Percentiles rank a stretch among this genome's conserved stretches.
phyloP scores from a whole-genome alignment of 106 monocot genomes.

The Dioscorea zingiberensis region DNA sequence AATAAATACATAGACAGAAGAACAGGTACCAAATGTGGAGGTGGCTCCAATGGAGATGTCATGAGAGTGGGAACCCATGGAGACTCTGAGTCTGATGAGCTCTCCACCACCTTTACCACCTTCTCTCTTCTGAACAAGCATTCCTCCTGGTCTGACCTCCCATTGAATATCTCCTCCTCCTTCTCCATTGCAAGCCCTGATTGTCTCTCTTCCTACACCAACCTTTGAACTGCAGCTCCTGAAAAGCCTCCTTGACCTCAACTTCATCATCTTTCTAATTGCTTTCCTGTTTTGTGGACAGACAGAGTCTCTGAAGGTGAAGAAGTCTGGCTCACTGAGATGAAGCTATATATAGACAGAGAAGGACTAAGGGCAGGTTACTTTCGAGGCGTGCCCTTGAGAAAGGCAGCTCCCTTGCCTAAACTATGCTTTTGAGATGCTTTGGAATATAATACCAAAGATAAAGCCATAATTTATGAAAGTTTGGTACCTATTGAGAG shows the following conservation, averaged over 20 bases:
- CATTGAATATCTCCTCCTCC: constrained; percentile 29
- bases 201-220: not conserved
- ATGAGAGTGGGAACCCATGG: constrained; percentile 35
- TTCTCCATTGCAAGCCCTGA: not conserved
- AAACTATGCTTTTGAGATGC: too few species aligned
- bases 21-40: constrained; percentile 46
- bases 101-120: not conserved
- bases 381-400: not conserved
- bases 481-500: too few species aligned
- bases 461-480: too few species aligned
- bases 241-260: constrained; percentile 36
- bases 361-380: not conserved
- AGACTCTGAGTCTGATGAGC: constrained; percentile 39
- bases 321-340: too few species aligned
- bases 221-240: constrained; percentile 25
- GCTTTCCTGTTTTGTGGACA: not conserved
- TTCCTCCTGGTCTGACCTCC: constrained; percentile 66
- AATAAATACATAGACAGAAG: too few species aligned
- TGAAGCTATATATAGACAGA: not conserved
- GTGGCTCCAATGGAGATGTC: constrained; percentile 50
- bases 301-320: not conserved
- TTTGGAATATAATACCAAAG: too few species aligned
- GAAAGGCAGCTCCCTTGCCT: too few species aligned
- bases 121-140: constrained; percentile 68
- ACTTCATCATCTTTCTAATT: constrained; percentile 29